Evolutionary conservation across 371 early-diverging fungal species (phyloP).

Genomic region (Enterospora canceri): DNA sequence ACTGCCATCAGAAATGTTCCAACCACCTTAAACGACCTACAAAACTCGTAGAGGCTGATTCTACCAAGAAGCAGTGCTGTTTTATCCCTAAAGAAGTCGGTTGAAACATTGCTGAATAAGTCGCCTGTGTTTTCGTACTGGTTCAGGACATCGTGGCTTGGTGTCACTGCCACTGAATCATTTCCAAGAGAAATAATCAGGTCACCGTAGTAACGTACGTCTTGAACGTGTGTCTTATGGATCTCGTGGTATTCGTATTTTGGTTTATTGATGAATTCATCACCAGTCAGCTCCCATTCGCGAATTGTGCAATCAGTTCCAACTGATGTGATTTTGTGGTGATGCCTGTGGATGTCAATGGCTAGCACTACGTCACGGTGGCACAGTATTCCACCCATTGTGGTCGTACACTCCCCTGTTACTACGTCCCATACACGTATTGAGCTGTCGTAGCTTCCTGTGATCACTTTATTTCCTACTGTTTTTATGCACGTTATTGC

Average conservation of each 20-base stretch:
- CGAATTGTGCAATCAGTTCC: conserved; percentile 63
- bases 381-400: conserved; percentile 59
- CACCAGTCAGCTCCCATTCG: conserved; percentile 52
- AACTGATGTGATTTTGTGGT: conserved; percentile 60
- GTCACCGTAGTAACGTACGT: conserved; percentile 43
- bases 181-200: conserved; percentile 31
- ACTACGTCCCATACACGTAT: conserved; percentile 66
- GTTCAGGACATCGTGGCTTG: neutral
- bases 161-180: conserved; percentile 9
- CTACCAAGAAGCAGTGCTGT: neutral
- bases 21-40: conserved; percentile 7
- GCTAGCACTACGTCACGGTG: conserved; percentile 62
- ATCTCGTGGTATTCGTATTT: conserved; percentile 9
- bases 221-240: conserved; percentile 27
- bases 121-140: neutral
- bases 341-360: conserved; percentile 58
- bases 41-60: neutral
- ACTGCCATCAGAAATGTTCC: conserved; percentile 11
- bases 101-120: neutral
- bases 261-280: conserved; percentile 13
- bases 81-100: conserved; percentile 1
- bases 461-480: conserved; percentile 58
- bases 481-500: conserved; percentile 25
- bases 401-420: conserved; percentile 57
- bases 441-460: conserved; percentile 65